phyloP scores from a whole-genome alignment of 1,284 basidiomycete genomes.

The Austroboletus niveus region DNA sequence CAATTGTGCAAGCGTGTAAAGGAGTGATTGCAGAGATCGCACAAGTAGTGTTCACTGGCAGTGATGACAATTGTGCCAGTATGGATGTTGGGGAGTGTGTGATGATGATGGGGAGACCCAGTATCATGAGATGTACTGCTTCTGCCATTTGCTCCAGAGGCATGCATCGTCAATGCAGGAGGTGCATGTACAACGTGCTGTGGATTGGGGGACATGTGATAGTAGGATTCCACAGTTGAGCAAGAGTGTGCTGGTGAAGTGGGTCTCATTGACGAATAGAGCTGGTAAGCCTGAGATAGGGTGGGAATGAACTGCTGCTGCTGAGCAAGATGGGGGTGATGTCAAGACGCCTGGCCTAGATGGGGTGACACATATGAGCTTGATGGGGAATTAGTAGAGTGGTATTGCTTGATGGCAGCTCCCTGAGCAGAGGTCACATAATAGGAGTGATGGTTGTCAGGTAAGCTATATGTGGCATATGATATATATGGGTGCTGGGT shows the following conservation, averaged over 20 bases:
- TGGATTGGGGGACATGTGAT: slow-evolving; percentile 37
- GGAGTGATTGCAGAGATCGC: slow-evolving; percentile 68
- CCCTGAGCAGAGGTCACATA: slow-evolving; percentile 22
- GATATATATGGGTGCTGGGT: slow-evolving; percentile 21
- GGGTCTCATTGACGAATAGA: slow-evolving; percentile 38
- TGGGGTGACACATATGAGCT: slow-evolving; percentile 25
- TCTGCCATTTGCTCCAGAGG: slow-evolving; percentile 13
- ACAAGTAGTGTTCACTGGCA: slow-evolving; percentile 57
- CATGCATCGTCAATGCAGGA: slow-evolving; percentile 15
- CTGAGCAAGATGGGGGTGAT: slow-evolving; percentile 26
- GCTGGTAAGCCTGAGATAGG: slow-evolving; percentile 47
- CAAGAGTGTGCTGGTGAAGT: slow-evolving; percentile 29
- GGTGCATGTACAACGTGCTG: slow-evolving; percentile 34
- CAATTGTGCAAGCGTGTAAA: slow-evolving; percentile 77
- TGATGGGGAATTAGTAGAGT: slow-evolving; percentile 21
- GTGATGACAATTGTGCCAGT: slow-evolving; percentile 21
- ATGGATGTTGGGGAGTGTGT: slow-evolving; percentile 9
- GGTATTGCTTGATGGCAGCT: slow-evolving; percentile 19
- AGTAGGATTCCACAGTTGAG: slow-evolving; percentile 33
- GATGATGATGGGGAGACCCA: slow-evolving; percentile 18
- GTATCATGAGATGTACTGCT: slow-evolving; percentile 11
- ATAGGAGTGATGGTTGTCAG: slow-evolving; percentile 28
- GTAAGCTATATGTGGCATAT: slow-evolving; percentile 21
- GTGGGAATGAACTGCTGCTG: slow-evolving; percentile 51
- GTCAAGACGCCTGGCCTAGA: slow-evolving; percentile 31